A percentile compares a stretch with the other conserved stretches of the same genome.
phyloP scores from a whole-genome alignment of 441 rosid species.

The Syzygium syzygioides region DNA sequence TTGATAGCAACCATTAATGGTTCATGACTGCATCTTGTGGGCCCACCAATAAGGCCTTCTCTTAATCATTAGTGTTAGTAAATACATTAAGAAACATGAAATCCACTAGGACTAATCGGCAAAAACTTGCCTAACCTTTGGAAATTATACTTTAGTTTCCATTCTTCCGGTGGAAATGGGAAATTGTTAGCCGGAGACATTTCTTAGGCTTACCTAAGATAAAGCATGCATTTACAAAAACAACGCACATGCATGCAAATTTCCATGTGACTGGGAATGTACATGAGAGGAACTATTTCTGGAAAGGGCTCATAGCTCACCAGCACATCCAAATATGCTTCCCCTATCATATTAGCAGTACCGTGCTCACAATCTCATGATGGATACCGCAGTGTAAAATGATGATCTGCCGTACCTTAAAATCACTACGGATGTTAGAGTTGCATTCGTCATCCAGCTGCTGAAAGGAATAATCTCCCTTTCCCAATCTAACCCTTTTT shows the following conservation, averaged over 20 bases:
- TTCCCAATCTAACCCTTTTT: conserved; percentile 52
- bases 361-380: not conserved
- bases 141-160: not conserved
- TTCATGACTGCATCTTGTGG: not conserved
- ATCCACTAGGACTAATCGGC: not conserved
- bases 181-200: not conserved
- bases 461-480: conserved; percentile 14
- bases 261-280: not conserved
- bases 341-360: not conserved
- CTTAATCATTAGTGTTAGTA: not conserved
- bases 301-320: not conserved
- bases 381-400: not conserved
- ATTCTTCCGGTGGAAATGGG: not conserved
- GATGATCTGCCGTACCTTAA: conserved; percentile 27
- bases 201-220: not conserved
- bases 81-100: not conserved
- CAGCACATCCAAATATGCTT: not conserved
- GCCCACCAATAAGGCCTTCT: not conserved
- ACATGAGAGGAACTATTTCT: not conserved
- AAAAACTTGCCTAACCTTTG: not conserved
- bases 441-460: conserved; percentile 41
- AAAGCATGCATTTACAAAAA: not conserved
- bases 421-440: conserved; percentile 24
- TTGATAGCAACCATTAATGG: not conserved
- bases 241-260: not conserved